phyloP scores from a whole-genome alignment of 768 basidiomycete species.

The Chalciporus chontae region DNA sequence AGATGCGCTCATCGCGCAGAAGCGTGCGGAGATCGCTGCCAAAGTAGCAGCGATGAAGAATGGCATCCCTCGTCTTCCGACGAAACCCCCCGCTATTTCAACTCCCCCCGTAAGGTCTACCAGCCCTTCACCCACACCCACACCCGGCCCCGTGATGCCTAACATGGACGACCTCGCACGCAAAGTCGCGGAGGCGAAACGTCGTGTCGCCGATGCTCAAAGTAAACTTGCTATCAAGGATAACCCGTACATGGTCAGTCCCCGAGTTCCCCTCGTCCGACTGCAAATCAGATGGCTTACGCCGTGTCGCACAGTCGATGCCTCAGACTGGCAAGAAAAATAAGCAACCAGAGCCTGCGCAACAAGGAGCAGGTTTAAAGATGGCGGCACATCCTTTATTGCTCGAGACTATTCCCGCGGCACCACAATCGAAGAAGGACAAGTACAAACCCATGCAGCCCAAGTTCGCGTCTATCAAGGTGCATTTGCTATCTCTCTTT shows the following conservation, averaged over 20 bases:
- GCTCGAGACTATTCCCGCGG: slow-evolving; percentile 54
- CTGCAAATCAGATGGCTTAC: slow-evolving; percentile 1
- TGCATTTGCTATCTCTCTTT: slow-evolving; percentile 24
- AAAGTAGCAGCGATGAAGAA: slow-evolving; percentile 77
- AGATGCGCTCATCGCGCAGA: slow-evolving; percentile 75
- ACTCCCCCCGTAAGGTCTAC: slow-evolving; percentile 18
- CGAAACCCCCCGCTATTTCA: slow-evolving; percentile 25
- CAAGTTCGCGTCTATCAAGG: slow-evolving; percentile 95
- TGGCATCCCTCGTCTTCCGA: slow-evolving; percentile 29
- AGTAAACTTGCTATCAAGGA: slow-evolving; percentile 70
- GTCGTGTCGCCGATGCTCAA: slow-evolving; percentile 79
- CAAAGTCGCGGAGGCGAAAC: slow-evolving; percentile 80
- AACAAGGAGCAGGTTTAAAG: slow-evolving; percentile 79
- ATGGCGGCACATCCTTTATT: slow-evolving; percentile 90
- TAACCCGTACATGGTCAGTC: slow-evolving; percentile 85
- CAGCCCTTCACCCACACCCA: slow-evolving; percentile 40
- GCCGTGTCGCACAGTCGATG: slow-evolving; percentile 39
- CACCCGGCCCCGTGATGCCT: slow-evolving; percentile 39
- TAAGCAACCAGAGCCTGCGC: slow-evolving; percentile 56
- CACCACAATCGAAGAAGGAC: slow-evolving; percentile 79
- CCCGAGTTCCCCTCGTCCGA: slow-evolving; percentile 2
- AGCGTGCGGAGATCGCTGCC: slow-evolving; percentile 80
- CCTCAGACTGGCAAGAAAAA: slow-evolving; percentile 54
- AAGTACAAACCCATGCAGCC: slow-evolving; percentile 98
- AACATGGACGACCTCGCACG: slow-evolving; percentile 63